Conservation (phyloP, 192 early-diverging fungal genomes). For the Backusella mclennaniae region DNA sequence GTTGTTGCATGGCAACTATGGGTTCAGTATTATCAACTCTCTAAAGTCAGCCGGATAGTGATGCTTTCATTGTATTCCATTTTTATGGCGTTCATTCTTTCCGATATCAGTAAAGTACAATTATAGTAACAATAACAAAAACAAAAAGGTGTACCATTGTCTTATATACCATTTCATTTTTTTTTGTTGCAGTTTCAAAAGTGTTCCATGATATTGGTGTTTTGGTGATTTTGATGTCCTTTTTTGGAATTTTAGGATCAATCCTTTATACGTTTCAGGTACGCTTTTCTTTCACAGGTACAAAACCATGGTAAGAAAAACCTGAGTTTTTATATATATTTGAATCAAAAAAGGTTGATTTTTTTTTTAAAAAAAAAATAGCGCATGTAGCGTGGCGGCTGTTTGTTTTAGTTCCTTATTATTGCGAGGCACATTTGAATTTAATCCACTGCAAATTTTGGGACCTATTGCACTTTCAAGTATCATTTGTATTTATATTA, state of each 20-base stretch:
- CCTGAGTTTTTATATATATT: neutral
- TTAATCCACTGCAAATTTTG: slow-evolving; percentile 17
- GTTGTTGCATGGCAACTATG: neutral
- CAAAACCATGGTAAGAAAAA: slow-evolving; percentile 3
- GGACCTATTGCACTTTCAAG: slow-evolving; percentile 20
- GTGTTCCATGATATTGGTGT: slow-evolving; percentile 6
- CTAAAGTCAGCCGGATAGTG: neutral
- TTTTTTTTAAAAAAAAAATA: neutral
- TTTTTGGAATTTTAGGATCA: neutral
- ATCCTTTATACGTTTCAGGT: slow-evolving; percentile 11
- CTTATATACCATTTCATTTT: neutral
- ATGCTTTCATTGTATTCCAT: slow-evolving; percentile 1
- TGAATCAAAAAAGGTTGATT: neutral
- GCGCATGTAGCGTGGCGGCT: neutral
- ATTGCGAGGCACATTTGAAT: slow-evolving; percentile 4
- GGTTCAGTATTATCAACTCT: slow-evolving; percentile 15
- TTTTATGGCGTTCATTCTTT: slow-evolving; percentile 4
- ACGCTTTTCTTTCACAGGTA: neutral
- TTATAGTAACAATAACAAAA: neutral
- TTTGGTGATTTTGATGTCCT: slow-evolving; percentile 3
- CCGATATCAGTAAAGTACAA: slow-evolving; percentile 7
- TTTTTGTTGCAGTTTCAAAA: slow-evolving; percentile 4
- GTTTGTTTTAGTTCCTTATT: slow-evolving; percentile 8
- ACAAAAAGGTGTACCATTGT: neutral
- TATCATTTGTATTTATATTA: slow-evolving; percentile 22